Conservation (phyloP, 768 basidiomycete species). For the Tylopilus intermedius region DNA sequence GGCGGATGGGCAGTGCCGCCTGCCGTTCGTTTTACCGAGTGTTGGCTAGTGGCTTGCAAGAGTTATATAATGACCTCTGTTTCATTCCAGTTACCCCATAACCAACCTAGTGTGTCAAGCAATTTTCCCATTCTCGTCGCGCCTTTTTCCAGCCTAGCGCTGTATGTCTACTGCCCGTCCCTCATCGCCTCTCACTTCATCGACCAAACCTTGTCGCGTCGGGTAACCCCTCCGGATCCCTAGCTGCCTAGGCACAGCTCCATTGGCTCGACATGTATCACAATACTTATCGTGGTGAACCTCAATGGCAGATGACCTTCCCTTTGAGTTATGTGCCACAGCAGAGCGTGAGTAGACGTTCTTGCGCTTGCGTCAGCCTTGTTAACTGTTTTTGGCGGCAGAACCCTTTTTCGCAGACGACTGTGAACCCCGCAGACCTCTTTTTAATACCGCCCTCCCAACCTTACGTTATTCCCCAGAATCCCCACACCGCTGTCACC, state of each 20-base stretch:
- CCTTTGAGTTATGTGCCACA: background rate
- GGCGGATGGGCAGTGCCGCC: background rate
- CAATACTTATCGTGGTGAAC: background rate
- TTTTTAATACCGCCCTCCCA: background rate
- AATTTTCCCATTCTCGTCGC: background rate
- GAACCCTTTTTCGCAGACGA: background rate
- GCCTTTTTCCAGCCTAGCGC: background rate
- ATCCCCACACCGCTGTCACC: background rate
- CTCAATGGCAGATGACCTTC: background rate
- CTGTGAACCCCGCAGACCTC: constrained; percentile 1
- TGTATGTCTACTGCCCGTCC: background rate
- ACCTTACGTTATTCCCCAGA: no score
- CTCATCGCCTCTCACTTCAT: background rate
- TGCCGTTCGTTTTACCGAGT: background rate
- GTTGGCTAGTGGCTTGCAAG: background rate
- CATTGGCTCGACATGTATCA: constrained; percentile 2
- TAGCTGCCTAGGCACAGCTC: background rate
- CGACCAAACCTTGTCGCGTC: background rate
- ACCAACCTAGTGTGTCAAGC: no score
- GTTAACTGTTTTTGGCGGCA: background rate
- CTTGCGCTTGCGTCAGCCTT: background rate
- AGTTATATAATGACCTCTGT: background rate
- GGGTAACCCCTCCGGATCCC: background rate
- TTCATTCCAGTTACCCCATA: background rate
- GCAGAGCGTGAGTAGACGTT: constrained; percentile 6